Evolutionary conservation across 805 yeast species (phyloP).

Genomic region (Saturnispora ahearnii): DNA sequence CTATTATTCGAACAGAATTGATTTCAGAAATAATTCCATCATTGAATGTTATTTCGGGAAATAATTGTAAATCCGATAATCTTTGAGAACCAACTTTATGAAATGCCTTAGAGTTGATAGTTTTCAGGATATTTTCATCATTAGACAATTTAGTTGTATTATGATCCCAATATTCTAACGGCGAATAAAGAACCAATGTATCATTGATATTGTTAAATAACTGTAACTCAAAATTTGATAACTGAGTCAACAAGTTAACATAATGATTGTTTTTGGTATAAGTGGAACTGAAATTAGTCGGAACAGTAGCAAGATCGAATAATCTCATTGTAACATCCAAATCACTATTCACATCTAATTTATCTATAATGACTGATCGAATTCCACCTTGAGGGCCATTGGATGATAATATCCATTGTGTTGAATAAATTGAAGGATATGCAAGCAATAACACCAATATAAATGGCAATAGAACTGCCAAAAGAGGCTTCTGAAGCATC

Average conservation of each 20-base stretch:
- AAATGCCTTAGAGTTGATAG: conserved; percentile 29
- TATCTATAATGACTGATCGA: background rate
- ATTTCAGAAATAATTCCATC: conserved; percentile 3
- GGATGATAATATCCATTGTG: background rate
- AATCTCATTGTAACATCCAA: conserved; percentile 2
- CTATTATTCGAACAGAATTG: background rate
- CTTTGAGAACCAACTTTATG: background rate
- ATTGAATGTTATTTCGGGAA: background rate
- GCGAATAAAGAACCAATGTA: conserved; percentile 25
- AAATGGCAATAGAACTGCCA: background rate
- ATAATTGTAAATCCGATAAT: background rate
- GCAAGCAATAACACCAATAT: background rate
- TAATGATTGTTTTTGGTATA: background rate
- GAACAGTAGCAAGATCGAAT: background rate
- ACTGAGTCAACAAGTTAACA: background rate
- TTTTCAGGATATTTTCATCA: conserved; percentile 31
- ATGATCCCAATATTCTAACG: conserved; percentile 37
- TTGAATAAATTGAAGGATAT: conserved; percentile 1
- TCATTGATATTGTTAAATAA: background rate
- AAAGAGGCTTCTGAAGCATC: background rate
- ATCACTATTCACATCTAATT: background rate
- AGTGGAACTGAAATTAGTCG: background rate
- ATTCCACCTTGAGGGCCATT: background rate
- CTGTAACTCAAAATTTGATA: conserved; percentile 1
- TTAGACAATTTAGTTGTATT: conserved; percentile 18